Base-by-base conservation (phyloP, 73 alveolate species). In the Paramecium pentaurelia region DNA sequence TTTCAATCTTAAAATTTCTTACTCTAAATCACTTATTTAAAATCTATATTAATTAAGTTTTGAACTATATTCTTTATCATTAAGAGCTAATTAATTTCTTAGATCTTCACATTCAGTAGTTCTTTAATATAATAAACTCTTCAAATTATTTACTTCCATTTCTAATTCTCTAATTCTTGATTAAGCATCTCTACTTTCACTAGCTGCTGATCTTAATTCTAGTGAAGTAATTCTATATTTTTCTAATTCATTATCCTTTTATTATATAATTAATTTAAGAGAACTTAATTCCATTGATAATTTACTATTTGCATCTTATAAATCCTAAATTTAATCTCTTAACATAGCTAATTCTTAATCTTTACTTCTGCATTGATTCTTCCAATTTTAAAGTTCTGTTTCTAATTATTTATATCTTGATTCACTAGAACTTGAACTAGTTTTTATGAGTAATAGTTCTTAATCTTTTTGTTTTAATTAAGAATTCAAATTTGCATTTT, bases 401-500 rank as follows among this genome's bases (percentile, higher is more conserved):
- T 73, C 87, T 1, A 73, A 36, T 73, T 34, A 40, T 38, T 20
- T 37, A 27, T 40, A 73, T 36, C 87, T 32, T 14, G 60, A 14
- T 73, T 73, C 87, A 16, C 84, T 64, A 2, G 84, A 64, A 64
- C 84, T 64, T 64, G 84, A 64, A 73, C 87, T 73, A 37, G 87
- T 37, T 38, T 73, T 37, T 6, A 73, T 5, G 8, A 40, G 47
- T 5, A 37, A 38, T 2, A 73, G 27, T 73, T 73, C 87, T 73
- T 37, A 38, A 73, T 73, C 87, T 20, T 40, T 73, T 73, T 73
- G 36, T 18, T 34, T 37, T 73, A 73, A 40, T 73, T 73, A 38
- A 37, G 60, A 37, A 34, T 73, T 73, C 20, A 73, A 38, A 73
- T 38, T 73, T 22, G 37, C 60, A 73, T 73, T 73, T 40, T 37